Evolutionary conservation across 1,284 basidiomycete genomes (phyloP), one percentile per base, ranked within the genome.

Genomic region (Ganoderma multipileum): DNA sequence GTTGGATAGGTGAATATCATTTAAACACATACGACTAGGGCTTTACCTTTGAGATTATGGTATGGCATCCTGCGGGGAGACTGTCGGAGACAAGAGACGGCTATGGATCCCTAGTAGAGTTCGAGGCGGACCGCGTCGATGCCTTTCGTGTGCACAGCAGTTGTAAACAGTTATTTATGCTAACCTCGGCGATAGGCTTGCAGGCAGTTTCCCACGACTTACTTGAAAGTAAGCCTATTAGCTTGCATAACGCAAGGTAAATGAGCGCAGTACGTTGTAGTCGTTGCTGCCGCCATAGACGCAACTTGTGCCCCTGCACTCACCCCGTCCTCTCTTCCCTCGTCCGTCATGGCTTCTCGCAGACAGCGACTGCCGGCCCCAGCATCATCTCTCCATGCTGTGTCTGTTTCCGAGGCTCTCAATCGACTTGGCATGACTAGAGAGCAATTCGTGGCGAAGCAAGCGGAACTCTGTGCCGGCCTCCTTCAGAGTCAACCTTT

Each of bases 11-110:
- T 68, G 57, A 60, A 73, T 33, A 4, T 1, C 9, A n/a, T 50
- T 64, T 44, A 60, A 28, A 50, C 20, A 20, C 23, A 54, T 30
- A 52, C 66, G 60, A 61, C 23, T 54, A n/a, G 18, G 39, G 18
- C 58, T 41, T 72, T 72, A 94, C 95, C 92, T 85, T 97, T 97
- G 77, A 97, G 87, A 84, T 97, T 97, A 79, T 96, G 93, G 79
- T 96, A 95, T 65, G 91, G 90, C 92, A 94, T 94, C 74, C 67
- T 70, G 30, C 61, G 50, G 61, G 61, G 58, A 42, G 63, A 54
- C 66, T 61, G 42, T 55, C 55, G 52, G 67, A 28, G 47, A 50
- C 41, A 64, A 57, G 65, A 68, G 61, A 63, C 65, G 61, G 67
- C n/a, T 55, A 58, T 39, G n/a, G 55, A 57, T 57, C 16, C 8